These are phyloP conservation scores for Pseudogymnoascus verrucosus DNA, from an alignment of 2,329 filamentous ascomycete genomes.

Conservation along the genomic window DNA sequence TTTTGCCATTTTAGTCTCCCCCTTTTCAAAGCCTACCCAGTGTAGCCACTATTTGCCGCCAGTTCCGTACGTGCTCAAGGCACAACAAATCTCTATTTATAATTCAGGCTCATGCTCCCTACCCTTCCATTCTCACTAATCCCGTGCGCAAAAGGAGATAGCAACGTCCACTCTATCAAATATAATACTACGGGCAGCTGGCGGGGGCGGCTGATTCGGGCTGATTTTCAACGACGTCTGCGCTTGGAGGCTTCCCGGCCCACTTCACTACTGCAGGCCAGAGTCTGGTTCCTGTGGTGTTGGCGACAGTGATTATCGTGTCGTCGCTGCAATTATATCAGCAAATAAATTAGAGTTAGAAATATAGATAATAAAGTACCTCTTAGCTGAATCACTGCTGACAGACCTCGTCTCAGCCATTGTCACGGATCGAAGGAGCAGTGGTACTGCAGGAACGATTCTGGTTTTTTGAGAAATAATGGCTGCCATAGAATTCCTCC, in stretches of 20 bases:
- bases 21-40: background rate
- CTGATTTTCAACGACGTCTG: background rate
- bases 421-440: background rate
- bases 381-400: background rate
- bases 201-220: background rate
- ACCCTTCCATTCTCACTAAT: background rate
- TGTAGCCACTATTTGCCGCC: background rate
- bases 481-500: background rate
- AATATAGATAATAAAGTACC: background rate
- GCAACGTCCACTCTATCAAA: background rate
- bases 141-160: background rate
- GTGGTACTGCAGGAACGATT: slow-evolving; percentile 1
- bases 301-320: background rate
- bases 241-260: background rate
- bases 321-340: background rate
- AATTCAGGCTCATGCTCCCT: background rate
- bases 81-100: background rate
- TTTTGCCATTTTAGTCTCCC: background rate
- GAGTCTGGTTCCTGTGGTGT: background rate
- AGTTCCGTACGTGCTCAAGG: background rate
- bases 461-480: background rate
- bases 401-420: background rate
- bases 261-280: slow-evolving; percentile 3
- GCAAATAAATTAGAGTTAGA: background rate
- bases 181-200: background rate